Base-by-base conservation (phyloP, 163 green algal species). In the Trebouxiophyceae sp. region DNA sequence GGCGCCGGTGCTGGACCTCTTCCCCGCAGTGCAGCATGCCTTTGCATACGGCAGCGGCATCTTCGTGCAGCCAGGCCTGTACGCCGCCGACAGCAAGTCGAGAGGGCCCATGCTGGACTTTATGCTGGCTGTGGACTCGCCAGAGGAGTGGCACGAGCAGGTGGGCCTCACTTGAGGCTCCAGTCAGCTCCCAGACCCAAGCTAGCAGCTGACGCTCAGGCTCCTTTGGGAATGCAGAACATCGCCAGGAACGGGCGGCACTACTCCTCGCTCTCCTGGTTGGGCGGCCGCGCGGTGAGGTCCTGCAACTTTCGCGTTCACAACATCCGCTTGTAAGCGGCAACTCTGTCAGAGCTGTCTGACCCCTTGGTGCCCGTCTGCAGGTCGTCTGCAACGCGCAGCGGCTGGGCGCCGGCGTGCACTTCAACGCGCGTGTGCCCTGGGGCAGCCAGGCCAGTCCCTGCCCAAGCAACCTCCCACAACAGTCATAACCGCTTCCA, bases 1-100 rank as follows among this genome's bases (percentile, higher is more conserved):
- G 33, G 31, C 55, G n/a, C 27, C 55, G 33, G 70, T 90, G 2
- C 62, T 93, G 27, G n/a, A 68, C 0, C 22, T 67, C 22, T 87
- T 96, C 26, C 90, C 90, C 4, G 55, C 72, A 0, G 77, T 94
- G 3, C 33, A 72, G 2, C 70, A 84, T 46, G 90, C 88, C 0
- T 96, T 96, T 65, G 91, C 79, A 2, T 96, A 96, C 46, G 90
- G 90, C 23, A 94, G 84, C 16, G 90, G 87, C 1, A 84, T 91
- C 0, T 90, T 93, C 54, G 27, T 76, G 1, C 90, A 97, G 78
- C 86, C 84, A 6, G 75, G 81, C 2, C 75, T 92, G 12, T 94
- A 91, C 65, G 33, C 68, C 0, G 12, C 27, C 2, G 30, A 24
- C 32, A 28, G 1, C 6, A n/a, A n/a, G n/a, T n/a, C n/a, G n/a